Base-by-base conservation (phyloP, 2,329 filamentous ascomycete genomes). In the Nigrograna mackinnonii region DNA sequence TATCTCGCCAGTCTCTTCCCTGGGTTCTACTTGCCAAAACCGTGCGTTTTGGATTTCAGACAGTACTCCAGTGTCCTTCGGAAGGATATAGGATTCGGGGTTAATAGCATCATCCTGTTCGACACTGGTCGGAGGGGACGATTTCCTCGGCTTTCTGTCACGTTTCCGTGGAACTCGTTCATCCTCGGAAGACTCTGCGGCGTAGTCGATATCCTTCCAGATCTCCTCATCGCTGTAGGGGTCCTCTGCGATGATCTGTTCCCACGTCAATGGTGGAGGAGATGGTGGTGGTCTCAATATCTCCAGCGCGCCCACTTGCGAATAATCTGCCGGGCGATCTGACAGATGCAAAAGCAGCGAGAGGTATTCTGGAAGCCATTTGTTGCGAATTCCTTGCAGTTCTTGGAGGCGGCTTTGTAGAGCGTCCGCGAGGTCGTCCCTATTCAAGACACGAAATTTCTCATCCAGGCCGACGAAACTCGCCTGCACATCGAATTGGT, bases 291-390 rank as follows among this genome's bases (percentile, higher is more conserved):
- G 70, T 26, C 73, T 74, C 2, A 86, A 67, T 2, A 71, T 64
- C 14, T 84, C 76, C n/a, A 94, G 70, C 48, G 83, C 79, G 30
- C 79, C 75, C 1, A 92, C 69, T 4, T 74, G 79, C 0, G 88
- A 82, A 38, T 90, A 85, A 39, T 85, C 79, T 0, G 85, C 80
- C 2, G 94, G 92, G 39, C 85, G 80, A 54, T 96, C 85, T 2
- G 92, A 92, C 1, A 97, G 79, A 47, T 89, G 82, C 6, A 97
- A 74, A 9, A 97, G 71, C 1, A 97, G 69, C 37, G 87, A 84
- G 12, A 97, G 72, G 12, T 88, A 77, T 55, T 97, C 94, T 0
- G 91, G 91, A 5, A 83, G 82, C 79, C 83, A 92, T 67, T 83
- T 84, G 32, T 77, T 77, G 24, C 69, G 73, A 12, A 69, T 64